Conservation (phyloP, 306 rosid genomes). For the Bauhinia variegata region DNA sequence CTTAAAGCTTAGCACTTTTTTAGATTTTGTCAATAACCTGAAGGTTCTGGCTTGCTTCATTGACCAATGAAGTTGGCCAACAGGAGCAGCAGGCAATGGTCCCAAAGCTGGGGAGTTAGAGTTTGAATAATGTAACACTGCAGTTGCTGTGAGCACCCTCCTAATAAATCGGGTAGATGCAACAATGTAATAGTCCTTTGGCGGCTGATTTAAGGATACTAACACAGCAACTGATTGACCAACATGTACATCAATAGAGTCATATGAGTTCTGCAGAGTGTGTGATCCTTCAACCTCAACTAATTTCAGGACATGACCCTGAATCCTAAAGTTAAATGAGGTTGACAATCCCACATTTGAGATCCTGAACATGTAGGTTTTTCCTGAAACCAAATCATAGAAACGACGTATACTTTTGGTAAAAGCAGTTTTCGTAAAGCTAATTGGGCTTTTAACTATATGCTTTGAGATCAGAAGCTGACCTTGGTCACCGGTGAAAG, state of each 20-base stretch:
- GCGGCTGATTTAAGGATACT: conserved; percentile 76
- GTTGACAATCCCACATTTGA: conserved; percentile 89
- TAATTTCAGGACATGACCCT: conserved; percentile 74
- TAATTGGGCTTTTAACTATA: neutral
- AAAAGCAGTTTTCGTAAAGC: conserved; percentile 19
- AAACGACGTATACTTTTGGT: too few species aligned
- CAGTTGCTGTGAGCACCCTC: conserved; percentile 59
- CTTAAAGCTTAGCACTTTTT: neutral
- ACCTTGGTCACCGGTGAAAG: conserved; percentile 83
- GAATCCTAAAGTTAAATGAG: conserved; percentile 84
- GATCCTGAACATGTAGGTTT: conserved; percentile 88
- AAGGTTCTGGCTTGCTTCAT: conserved; percentile 86
- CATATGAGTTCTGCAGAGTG: conserved; percentile 67
- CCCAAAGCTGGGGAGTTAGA: conserved; percentile 70
- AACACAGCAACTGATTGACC: conserved; percentile 85
- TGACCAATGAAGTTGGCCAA: conserved; percentile 67
- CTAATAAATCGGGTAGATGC: conserved; percentile 81
- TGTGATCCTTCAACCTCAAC: conserved; percentile 98
- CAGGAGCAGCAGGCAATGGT: conserved; percentile 73
- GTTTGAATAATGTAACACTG: conserved; percentile 77
- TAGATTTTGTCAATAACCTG: conserved; percentile 46
- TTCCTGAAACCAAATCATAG: conserved; percentile 58
- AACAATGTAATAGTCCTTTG: conserved; percentile 84
- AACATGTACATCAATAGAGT: conserved; percentile 92
- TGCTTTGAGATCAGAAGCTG: conserved; percentile 8